Base-by-base conservation (phyloP, 1,284 basidiomycete genomes). In the Exsudoporus floridanus region DNA sequence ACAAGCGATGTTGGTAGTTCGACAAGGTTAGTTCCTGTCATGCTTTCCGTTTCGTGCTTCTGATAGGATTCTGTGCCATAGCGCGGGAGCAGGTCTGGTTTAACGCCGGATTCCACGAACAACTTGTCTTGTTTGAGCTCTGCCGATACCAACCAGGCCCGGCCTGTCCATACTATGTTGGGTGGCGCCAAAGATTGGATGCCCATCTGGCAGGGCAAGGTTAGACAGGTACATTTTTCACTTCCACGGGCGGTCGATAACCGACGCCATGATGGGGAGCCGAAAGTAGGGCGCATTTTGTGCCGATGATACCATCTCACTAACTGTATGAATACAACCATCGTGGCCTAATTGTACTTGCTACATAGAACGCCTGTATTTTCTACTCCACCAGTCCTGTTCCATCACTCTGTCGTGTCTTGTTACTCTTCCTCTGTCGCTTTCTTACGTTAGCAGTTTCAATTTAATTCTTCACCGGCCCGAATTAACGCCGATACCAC, bases 71-170 rank as follows among this genome's bases (percentile, higher is more conserved):
- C 36, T 31, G 30, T 33, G 45, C 35, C 18, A 25, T 59, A 88
- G 87, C 80, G 48, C 85, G 88, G 48, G 84, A 88, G 66, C 86
- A 90, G 64, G 86, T 89, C 38, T 89, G 88, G 86, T 79, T 82
- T 46, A 88, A 84, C 58, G 79, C 83, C 13, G 88, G 88, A 39
- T 90, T 91, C 69, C 78, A 86, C 56, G 85, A 90, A 69, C 88
- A 90, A 63, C 77, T 90, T 30, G 83, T 88, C 27, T 71, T 91
- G 46, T 91, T 88, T 54, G 84, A 86, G 63, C 74, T 90, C 31
- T 91, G 88, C 67, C 75, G 78, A 62, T 91, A 90, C 54, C 74
- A 75, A 27, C 88, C 88, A 7, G 78, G 77, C 23, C 76, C 76
- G 3, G 66, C 73, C 16, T 81, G 85, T 57, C 86, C 86, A 2